phyloP scores from a whole-genome alignment of 2,329 filamentous ascomycete genomes.

The Rhinocladiella mackenziei region DNA sequence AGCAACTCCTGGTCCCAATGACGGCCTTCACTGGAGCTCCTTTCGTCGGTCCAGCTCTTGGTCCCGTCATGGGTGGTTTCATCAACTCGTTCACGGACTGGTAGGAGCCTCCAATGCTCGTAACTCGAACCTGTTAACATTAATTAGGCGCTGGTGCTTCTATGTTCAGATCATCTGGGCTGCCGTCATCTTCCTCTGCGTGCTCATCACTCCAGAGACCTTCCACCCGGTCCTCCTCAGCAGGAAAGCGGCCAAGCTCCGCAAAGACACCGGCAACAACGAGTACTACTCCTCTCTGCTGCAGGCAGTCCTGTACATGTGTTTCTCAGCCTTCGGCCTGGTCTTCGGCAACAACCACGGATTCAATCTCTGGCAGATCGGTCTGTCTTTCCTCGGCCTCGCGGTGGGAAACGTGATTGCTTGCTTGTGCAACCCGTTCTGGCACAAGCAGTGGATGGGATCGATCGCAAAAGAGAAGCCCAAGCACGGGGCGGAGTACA shows the following conservation, averaged over 20 bases:
- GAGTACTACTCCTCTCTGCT: conserved; percentile 36
- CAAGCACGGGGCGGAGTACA: conserved; percentile 42
- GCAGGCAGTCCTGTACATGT: conserved; percentile 38
- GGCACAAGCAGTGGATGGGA: conserved; percentile 41
- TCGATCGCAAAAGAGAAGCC: conserved; percentile 36
- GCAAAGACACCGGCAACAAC: conserved; percentile 59
- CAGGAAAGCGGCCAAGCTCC: conserved; percentile 60
- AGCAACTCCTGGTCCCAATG: conserved; percentile 70
- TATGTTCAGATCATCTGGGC: conserved; percentile 74
- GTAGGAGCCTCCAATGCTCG: conserved; percentile 29
- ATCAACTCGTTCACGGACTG: conserved; percentile 68
- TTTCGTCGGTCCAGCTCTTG: conserved; percentile 52
- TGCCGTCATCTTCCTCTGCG: conserved; percentile 55
- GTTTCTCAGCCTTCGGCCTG: conserved; percentile 38
- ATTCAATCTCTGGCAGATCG: conserved; percentile 32
- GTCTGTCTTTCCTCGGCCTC: conserved; percentile 44
- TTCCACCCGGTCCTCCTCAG: conserved; percentile 71
- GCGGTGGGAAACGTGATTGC: conserved; percentile 44
- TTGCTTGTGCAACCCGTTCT: conserved; percentile 42
- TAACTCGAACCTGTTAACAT: background rate
- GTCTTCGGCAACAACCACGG: conserved; percentile 39
- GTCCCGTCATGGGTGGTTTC: conserved; percentile 38
- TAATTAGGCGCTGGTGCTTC: conserved; percentile 64
- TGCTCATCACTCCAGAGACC: conserved; percentile 71
- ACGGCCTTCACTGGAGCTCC: conserved; percentile 64